Evolutionary conservation across 306 rosid genomes (phyloP), one percentile per base, ranked within the genome.

Genomic region (Prunus salicina): DNA sequence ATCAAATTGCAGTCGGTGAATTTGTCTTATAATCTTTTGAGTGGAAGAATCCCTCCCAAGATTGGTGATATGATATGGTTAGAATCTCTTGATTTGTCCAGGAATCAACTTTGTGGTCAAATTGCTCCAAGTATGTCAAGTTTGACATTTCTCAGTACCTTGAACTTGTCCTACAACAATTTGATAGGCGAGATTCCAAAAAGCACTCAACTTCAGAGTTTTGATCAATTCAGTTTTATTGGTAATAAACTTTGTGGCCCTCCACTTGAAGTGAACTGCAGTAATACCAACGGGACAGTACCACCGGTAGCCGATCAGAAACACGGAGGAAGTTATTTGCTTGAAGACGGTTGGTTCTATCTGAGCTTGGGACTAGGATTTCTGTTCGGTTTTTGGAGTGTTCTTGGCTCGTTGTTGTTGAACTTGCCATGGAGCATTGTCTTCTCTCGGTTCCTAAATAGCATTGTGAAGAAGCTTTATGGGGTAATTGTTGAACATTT

Each of bases 161-260:
- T 76, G 20, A 66, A 77, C 20, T 41, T 76, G 73, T 76, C 79
- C 12, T 41, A 22, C 14, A 76, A 66, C 38, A 66, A 76, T 9
- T 2, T 66, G 46, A 51, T 16, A 0, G 73, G 67, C 0, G 14
- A 6, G 0, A 76, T 76, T 66, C 79, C 73, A 0, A 34, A 22
- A 12, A 41, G 79, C 16, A 76, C 73, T 38, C 67, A 76, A 0
- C 66, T 76, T 34, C 79, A 66, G 0, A 27, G 73, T 3, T 76
- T 53, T 4, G 22, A 22, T 68, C 6, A 0, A 5, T 28, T 50
- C 14, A 64, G 32, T 18, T 49, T 10, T 11, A 3, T 8, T 41
- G 68, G 56, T 5, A 58, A 57, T 64, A 38, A 75, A 3, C 71
- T 64, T 30, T 64, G 79, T 0, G 64, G 78, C 12, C 78, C 30